Evolutionary conservation across 1,139 yeast species (phyloP).

Genomic region (Petasospora fabianii): DNA sequence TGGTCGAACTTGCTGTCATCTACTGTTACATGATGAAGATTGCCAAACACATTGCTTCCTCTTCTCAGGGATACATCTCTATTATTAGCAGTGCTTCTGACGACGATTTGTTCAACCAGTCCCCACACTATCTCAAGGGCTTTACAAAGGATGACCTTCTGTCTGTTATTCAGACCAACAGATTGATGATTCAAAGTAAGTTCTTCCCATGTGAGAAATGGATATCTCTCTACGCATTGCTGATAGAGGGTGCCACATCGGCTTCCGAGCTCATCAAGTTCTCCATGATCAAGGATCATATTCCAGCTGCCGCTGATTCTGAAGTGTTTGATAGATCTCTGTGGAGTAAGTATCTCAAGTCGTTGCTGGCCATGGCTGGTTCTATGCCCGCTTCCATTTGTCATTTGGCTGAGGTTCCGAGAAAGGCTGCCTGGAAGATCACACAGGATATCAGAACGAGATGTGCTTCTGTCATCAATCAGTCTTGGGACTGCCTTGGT

Average conservation of each 20-base stretch:
- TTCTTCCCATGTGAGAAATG: constrained; percentile 67
- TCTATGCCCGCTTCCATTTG: constrained; percentile 58
- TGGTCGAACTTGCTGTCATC: constrained; percentile 64
- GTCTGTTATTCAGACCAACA: constrained; percentile 47
- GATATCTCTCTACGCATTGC: constrained; percentile 62
- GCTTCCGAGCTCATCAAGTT: constrained; percentile 58
- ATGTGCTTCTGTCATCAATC: constrained; percentile 52
- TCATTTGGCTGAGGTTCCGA: constrained; percentile 67
- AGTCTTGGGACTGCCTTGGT: constrained; percentile 73
- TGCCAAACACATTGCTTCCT: constrained; percentile 45
- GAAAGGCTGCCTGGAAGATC: constrained; percentile 64
- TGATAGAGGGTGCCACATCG: constrained; percentile 57
- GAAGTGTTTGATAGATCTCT: constrained; percentile 49
- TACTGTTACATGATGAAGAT: constrained; percentile 56
- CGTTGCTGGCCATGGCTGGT: constrained; percentile 47
- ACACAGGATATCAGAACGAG: constrained; percentile 63
- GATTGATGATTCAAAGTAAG: constrained; percentile 52
- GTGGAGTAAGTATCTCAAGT: constrained; percentile 65
- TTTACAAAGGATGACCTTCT: constrained; percentile 32
- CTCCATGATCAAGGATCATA: constrained; percentile 47
- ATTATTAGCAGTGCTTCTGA: constrained; percentile 36
- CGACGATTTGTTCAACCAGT: constrained; percentile 37
- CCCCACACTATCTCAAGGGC: constrained; percentile 28
- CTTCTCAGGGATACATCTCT: constrained; percentile 41
- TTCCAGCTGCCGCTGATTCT: constrained; percentile 50